These are phyloP conservation scores for Pythium plurisporium DNA, from an alignment of 352 stramenopile species.

Conservation along the genomic window DNA sequence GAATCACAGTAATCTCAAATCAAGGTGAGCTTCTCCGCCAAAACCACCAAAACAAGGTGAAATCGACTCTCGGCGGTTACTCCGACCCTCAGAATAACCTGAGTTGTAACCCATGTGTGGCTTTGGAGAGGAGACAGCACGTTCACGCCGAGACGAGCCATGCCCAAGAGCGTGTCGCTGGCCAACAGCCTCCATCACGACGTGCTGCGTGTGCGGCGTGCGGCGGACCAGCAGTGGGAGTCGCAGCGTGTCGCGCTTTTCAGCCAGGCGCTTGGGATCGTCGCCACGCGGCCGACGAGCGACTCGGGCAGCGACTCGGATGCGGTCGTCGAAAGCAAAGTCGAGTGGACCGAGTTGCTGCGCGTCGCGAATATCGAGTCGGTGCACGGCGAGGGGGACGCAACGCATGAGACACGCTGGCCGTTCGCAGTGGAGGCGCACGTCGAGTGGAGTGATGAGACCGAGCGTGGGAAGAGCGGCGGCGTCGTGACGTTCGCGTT, in stretches of 20 bases:
- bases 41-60: background rate
- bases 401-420: background rate
- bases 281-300: background rate
- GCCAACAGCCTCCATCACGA: constrained; percentile 23
- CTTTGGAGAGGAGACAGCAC: too few species aligned
- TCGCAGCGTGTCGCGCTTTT: constrained; percentile 14
- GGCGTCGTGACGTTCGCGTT: background rate
- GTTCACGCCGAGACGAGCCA: background rate
- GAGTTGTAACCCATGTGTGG: constrained; percentile 3
- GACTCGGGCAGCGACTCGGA: background rate
- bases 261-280: constrained; percentile 9
- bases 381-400: background rate
- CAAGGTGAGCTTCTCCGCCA: background rate
- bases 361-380: constrained; percentile 9
- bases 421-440: constrained; percentile 1
- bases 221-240: background rate
- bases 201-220: constrained; percentile 4
- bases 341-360: constrained; percentile 16
- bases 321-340: background rate
- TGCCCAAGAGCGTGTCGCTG: constrained; percentile 13
- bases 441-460: background rate
- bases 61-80: constrained; percentile 3
- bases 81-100: constrained; percentile 13
- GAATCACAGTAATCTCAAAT: background rate
- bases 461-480: background rate